Conservation (phyloP, 805 yeast genomes). For the Monosporozyma servazzii region DNA sequence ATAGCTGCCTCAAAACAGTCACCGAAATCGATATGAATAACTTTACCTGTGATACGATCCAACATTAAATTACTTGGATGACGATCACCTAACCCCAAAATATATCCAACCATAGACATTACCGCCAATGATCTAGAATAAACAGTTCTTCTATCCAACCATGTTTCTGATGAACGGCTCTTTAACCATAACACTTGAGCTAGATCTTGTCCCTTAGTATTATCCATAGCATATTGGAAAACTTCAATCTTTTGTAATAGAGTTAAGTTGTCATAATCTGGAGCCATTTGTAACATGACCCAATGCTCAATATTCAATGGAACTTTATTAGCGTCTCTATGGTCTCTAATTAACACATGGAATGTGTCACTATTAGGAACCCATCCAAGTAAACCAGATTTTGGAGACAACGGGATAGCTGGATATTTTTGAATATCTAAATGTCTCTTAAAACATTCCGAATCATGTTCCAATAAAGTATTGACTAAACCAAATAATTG, state of each 20-base stretch:
- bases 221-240: constrained; percentile 89
- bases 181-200: constrained; percentile 95
- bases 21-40: constrained; percentile 95
- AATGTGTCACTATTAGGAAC: constrained; percentile 95
- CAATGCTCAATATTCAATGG: constrained; percentile 88
- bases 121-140: constrained; percentile 93
- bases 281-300: constrained; percentile 96
- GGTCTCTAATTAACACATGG: constrained; percentile 85
- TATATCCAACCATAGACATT: constrained; percentile 98
- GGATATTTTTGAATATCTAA: constrained; percentile 85
- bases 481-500: constrained; percentile 93
- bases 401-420: constrained; percentile 93
- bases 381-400: constrained; percentile 93
- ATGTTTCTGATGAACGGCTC: constrained; percentile 90
- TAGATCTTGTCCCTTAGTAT: constrained; percentile 92
- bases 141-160: constrained; percentile 95
- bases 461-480: constrained; percentile 76
- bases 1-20: constrained; percentile 99
- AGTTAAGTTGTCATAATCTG: constrained; percentile 82
- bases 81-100: constrained; percentile 92
- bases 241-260: constrained; percentile 91
- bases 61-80: constrained; percentile 97
- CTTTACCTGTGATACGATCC: constrained; percentile 89
- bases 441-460: constrained; percentile 94
- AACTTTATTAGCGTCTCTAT: constrained; percentile 84